These are phyloP conservation scores for Tolypocladium ovalisporum DNA, from an alignment of 2,329 filamentous ascomycete genomes.

Conservation along the genomic window DNA sequence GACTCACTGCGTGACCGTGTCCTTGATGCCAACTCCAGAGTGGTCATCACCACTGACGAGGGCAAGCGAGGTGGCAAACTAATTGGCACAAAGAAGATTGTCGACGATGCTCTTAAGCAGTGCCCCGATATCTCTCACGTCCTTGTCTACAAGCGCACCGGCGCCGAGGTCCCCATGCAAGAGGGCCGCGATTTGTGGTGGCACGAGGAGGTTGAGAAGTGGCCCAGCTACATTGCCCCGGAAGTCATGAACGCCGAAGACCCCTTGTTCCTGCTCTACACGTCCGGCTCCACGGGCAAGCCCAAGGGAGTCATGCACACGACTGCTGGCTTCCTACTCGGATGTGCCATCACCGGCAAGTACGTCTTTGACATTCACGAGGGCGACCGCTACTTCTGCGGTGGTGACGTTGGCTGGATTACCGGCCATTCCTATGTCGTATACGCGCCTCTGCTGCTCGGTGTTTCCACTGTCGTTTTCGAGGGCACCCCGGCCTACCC, in stretches of 20 bases:
- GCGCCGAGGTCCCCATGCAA: slow-evolving; percentile 85
- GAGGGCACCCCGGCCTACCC: slow-evolving; percentile 97
- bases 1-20: slow-evolving; percentile 95
- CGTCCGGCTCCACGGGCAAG: slow-evolving; percentile 94
- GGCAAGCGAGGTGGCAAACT: slow-evolving; percentile 95
- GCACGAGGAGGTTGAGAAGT: slow-evolving; percentile 98
- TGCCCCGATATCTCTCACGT: slow-evolving; percentile 80
- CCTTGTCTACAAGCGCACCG: slow-evolving; percentile 91
- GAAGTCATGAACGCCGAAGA: slow-evolving; percentile 89
- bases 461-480: slow-evolving; percentile 91
- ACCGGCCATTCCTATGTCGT: slow-evolving; percentile 98
- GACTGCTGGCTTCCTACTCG: slow-evolving; percentile 88
- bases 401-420: slow-evolving; percentile 98
- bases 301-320: slow-evolving; percentile 99
- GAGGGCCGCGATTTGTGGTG: slow-evolving; percentile 88
- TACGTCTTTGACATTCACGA: slow-evolving; percentile 98
- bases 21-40: slow-evolving; percentile 78
- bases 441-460: slow-evolving; percentile 85
- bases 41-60: slow-evolving; percentile 95
- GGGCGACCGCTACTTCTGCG: slow-evolving; percentile 90
- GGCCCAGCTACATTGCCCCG: slow-evolving; percentile 82
- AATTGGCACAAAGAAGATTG: slow-evolving; percentile 98
- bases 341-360: slow-evolving; percentile 87
- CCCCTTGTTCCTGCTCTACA: slow-evolving; percentile 94
- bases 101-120: slow-evolving; percentile 93